Percentiles rank a stretch among this genome's conserved stretches.
These are phyloP conservation scores for Calamus simplicifolius DNA, from an alignment of 176 grass and related monocot genomes.

Conservation along the genomic window DNA sequence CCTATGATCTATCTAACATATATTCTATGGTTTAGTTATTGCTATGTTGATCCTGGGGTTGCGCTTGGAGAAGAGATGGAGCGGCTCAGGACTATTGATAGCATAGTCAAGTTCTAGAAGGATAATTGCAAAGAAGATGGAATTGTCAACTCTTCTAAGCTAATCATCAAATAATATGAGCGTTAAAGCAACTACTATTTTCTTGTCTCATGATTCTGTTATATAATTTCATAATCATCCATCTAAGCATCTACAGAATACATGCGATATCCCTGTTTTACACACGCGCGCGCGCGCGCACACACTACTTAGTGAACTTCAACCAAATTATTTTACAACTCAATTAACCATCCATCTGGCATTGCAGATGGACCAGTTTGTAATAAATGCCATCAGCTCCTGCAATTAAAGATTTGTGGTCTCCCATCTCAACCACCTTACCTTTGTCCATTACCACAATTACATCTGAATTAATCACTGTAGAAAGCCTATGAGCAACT, in stretches of 20 bases:
- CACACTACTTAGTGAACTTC: no score
- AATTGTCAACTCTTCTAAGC: no score
- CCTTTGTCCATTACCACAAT: slow-evolving; percentile 53
- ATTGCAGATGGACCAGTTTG: slow-evolving; percentile 35
- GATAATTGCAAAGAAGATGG: no score
- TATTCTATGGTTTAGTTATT: slow-evolving; percentile 49
- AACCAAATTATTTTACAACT: no score
- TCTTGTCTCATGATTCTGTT: no score
- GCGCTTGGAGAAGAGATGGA: slow-evolving; percentile 43
- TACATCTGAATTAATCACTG: slow-evolving; percentile 28
- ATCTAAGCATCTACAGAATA: no score
- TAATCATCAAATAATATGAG: no score
- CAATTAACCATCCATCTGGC: slow-evolving; percentile 31
- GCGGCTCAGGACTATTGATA: slow-evolving; percentile 61
- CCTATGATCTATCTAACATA: not conserved
- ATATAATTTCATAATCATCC: no score
- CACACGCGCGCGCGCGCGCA: no score
- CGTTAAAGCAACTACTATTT: no score
- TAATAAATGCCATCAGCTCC: slow-evolving; percentile 31
- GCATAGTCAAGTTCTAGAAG: slow-evolving; percentile 58
- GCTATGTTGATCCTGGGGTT: slow-evolving; percentile 77
- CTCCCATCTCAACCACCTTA: slow-evolving; percentile 31
- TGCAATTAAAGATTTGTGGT: slow-evolving; percentile 20
- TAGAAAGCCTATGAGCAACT: slow-evolving; percentile 48
- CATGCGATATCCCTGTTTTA: no score